phyloP scores from a whole-genome alignment of 805 yeast species.

The Metschnikowia gelsemii region DNA sequence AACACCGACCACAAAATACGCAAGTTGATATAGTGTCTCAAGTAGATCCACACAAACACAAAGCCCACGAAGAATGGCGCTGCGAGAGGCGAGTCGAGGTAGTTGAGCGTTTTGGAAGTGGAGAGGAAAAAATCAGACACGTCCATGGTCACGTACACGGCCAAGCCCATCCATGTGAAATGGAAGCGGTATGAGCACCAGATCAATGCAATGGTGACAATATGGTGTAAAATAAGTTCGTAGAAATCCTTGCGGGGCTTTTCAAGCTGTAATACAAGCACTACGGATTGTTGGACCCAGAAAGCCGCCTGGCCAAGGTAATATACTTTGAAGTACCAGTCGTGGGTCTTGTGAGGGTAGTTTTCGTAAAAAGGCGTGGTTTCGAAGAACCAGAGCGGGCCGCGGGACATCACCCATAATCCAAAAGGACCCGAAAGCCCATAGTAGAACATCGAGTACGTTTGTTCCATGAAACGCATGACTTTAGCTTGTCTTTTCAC shows the following conservation, averaged over 20 bases:
- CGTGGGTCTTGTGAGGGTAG: constrained; percentile 82
- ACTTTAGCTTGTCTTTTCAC: constrained; percentile 54
- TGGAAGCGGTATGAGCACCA: constrained; percentile 89
- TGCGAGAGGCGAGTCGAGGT: constrained; percentile 65
- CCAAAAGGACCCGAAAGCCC: constrained; percentile 84
- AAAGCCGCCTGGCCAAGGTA: constrained; percentile 93
- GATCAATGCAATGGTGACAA: constrained; percentile 84
- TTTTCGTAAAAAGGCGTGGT: constrained; percentile 75
- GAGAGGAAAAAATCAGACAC: constrained; percentile 88
- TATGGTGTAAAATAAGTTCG: constrained; percentile 90
- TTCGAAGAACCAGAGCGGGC: constrained; percentile 87
- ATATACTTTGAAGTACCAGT: constrained; percentile 68
- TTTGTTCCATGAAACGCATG: constrained; percentile 89
- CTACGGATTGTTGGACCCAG: constrained; percentile 95
- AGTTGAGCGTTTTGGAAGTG: constrained; percentile 80
- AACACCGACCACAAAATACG: constrained; percentile 78
- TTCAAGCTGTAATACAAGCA: constrained; percentile 80
- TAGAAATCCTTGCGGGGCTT: constrained; percentile 92
- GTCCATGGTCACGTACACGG: constrained; percentile 93
- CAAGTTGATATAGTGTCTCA: constrained; percentile 84
- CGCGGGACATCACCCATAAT: constrained; percentile 74
- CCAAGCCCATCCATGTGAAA: constrained; percentile 93
- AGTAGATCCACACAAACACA: constrained; percentile 74
- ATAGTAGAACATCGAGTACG: constrained; percentile 79
- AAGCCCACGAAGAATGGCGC: constrained; percentile 70